Base-by-base conservation (phyloP, 805 yeast genomes). In the Kodamaea kakaduensis region DNA sequence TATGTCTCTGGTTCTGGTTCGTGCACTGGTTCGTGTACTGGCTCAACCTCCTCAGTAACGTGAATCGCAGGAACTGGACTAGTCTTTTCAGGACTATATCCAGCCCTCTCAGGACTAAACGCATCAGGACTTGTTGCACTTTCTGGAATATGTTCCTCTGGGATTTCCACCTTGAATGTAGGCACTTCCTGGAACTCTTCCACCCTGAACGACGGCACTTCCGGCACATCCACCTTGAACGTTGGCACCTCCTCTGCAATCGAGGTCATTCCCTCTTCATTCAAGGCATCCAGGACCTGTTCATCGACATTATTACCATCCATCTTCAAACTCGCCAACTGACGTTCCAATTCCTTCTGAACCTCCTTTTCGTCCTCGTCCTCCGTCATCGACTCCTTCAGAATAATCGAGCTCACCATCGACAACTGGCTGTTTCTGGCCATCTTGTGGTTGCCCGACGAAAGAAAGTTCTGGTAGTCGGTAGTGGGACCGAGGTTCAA, bases 371-470 rank as follows among this genome's bases (percentile, higher is more conserved):
- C 65, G 4, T 45, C 46, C 22, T 47, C 42, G 8, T 42, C 46
- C 4, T 55, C 51, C 29, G 51, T 48, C 26, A 41, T 41, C 6
- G 55, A 52, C 13, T 52, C 65, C 40, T 61, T 65, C 5, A 69
- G 63, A 19, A 67, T 54, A 32, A 67, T 61, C 0, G 71, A 65
- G 37, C 70, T 64, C 9, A 65, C 63, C 53, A 63, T 67, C 8
- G 71, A 65, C 17, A 63, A 39, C 28, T 59, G 68, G 36, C 68
- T 60, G 28, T 52, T 41, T 37, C 68, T 51, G 9, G 20, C 34
- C 14, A 31, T 18, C 7, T 37, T 32, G 2, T 25, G 17, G 5
- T 35, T 36, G 17, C 38, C 43, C 5, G 44, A 33, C 2, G 41
- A 41, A 31, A 60, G 51, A 32, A 56, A 60, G 5, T 45, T 36